Conservation (phyloP, 148 eudicot species). For the Amaranthus cruentus region DNA sequence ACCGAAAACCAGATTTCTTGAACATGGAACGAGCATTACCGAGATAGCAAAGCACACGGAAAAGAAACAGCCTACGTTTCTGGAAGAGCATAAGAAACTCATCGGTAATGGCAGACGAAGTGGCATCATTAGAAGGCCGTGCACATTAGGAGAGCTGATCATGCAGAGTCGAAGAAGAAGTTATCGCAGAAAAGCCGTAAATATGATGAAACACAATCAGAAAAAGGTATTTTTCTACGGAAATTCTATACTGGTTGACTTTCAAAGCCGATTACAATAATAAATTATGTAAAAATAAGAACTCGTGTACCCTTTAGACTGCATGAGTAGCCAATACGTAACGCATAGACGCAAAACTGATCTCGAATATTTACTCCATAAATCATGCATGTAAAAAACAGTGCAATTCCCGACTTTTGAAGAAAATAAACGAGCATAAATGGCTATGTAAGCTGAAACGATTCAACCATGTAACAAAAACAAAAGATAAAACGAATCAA, state of each 20-base stretch:
- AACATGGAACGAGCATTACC: conserved; percentile 24
- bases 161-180: conserved; percentile 76
- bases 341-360: background rate
- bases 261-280: no score
- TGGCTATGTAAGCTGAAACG: background rate
- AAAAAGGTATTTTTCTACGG: conserved; percentile 38
- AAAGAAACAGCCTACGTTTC: conserved; percentile 4
- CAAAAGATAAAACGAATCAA: background rate
- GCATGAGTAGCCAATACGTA: no score
- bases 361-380: background rate
- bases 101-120: conserved; percentile 30
- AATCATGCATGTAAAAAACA: background rate
- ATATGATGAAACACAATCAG: conserved; percentile 35
- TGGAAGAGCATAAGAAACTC: conserved; percentile 25
- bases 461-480: background rate
- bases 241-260: no score
- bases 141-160: conserved; percentile 79
- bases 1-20: conserved; percentile 35
- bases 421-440: background rate
- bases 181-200: conserved; percentile 46
- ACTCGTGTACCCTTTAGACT: no score
- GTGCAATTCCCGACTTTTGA: background rate
- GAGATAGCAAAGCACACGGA: conserved; percentile 14
- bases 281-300: no score
- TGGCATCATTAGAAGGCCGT: conserved; percentile 41